Base-by-base conservation (phyloP, 2,329 filamentous ascomycete species). In the Aspergillus pseudotamarii region DNA sequence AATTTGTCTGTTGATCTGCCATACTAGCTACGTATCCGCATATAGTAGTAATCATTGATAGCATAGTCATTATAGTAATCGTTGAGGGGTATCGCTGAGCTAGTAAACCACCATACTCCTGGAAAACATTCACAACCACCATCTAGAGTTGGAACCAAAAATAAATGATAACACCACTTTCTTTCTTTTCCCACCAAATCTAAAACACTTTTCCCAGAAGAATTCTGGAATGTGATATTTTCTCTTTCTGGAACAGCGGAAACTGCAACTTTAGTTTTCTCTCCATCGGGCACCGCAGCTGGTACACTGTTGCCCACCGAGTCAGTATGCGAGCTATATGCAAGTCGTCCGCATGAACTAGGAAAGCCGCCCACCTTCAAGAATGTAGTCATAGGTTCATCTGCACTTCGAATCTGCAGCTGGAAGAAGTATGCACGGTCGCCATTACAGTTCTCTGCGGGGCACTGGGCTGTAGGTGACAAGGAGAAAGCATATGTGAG, bases 301-400 rank as follows among this genome's bases (percentile, higher is more conserved):
- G 43, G 78, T 80, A 73, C 81, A 83, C 81, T 82, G 63, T 65
- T 58, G 64, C 66, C 59, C 57, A 63, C 51, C 68, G 63, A 73
- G 64, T 69, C 59, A 72, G 67, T 66, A 56, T 46, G 57, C 58
- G 34, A 64, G 57, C 58, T 51, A 59, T 62, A 64, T 59, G 55
- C 60, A 64, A 63, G 48, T 57, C 51, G 53, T 60, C 59, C 63
- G 69, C 58, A 61, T 62, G 67, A 65, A 59, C 59, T 30, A 38
- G 62, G 57, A 58, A 48, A 53, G 36, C 50, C 57, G 73, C 80
- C 60, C 73, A 92, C 91, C 87, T 93, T 95, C 81, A 90, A 96
- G 80, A 98, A 98, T 64, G 89, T 94, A 69, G 95, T 99, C 91
- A 97, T 97, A 64, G 95, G 95, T 84, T 99, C 95, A 81, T 99